phyloP scores from a whole-genome alignment of 495 filamentous ascomycete species.

The Beverwykella pulmonaria region DNA sequence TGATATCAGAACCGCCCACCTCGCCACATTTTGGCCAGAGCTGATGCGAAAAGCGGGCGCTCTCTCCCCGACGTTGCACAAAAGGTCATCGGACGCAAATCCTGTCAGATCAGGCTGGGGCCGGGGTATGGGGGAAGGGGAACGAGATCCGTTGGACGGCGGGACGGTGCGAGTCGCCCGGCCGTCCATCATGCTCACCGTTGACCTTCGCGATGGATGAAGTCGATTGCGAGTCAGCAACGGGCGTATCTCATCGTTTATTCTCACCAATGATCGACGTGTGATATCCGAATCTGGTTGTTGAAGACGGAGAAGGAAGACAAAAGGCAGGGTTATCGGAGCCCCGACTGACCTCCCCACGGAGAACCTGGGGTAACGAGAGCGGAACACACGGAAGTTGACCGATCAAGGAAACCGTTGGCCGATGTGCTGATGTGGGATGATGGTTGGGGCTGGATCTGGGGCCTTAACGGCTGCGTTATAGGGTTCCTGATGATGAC shows the following conservation, averaged over 20 bases:
- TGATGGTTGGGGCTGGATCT: slow-evolving; percentile 1
- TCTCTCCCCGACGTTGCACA: neutral
- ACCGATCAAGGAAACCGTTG: slow-evolving; percentile 19
- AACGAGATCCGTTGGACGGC: slow-evolving; percentile 5
- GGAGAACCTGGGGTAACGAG: slow-evolving; percentile 30
- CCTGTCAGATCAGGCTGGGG: slow-evolving; percentile 19
- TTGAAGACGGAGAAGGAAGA: neutral
- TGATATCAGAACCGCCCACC: no score
- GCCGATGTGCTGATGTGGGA: slow-evolving; percentile 18
- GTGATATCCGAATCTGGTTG: neutral
- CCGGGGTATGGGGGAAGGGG: slow-evolving; percentile 14
- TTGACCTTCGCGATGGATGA: slow-evolving; percentile 1
- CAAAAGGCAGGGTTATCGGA: neutral
- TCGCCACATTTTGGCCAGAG: neutral
- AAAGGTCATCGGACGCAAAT: slow-evolving; percentile 5
- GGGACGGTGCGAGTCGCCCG: slow-evolving; percentile 8
- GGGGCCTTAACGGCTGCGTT: slow-evolving; percentile 2
- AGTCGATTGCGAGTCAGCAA: neutral
- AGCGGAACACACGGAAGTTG: slow-evolving; percentile 27
- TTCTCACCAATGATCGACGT: neutral
- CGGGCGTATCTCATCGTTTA: neutral
- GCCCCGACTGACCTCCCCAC: neutral
- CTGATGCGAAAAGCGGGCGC: neutral
- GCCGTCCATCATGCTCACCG: slow-evolving; percentile 6
- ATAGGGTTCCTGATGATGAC: slow-evolving; percentile 6